These are phyloP conservation scores for Waitea zeae DNA, from an alignment of 1,284 basidiomycete species.

Conservation along the genomic window DNA sequence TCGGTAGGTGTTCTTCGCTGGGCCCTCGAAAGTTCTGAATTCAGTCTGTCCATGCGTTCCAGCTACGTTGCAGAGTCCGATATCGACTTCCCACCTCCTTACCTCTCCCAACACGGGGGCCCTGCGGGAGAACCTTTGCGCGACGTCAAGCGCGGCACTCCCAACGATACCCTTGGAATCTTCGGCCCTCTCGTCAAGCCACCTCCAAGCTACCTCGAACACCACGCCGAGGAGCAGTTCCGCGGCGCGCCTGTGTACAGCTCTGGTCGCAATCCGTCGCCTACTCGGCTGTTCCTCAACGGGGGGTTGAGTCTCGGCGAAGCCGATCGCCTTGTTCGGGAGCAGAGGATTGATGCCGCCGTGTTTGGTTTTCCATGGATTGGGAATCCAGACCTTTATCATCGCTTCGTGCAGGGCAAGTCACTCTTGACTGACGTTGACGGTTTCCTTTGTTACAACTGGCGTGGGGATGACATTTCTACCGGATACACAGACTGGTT, in stretches of 20 bases:
- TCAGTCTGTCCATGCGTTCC: too few species aligned
- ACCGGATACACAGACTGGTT: not conserved
- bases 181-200: not conserved
- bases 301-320: not conserved
- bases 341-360: not conserved
- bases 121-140: too few species aligned
- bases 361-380: not conserved
- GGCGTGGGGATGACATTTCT: not conserved
- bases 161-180: not conserved
- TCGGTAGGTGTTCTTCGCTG: too few species aligned
- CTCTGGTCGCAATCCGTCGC: too few species aligned
- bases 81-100: too few species aligned
- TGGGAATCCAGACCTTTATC: not conserved
- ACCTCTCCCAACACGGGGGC: too few species aligned
- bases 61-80: too few species aligned
- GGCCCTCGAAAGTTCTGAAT: too few species aligned
- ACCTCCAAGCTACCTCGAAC: too few species aligned
- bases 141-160: too few species aligned
- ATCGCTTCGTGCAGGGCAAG: not conserved
- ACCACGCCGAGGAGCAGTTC: not conserved
- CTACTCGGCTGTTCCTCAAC: not conserved
- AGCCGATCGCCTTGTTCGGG: not conserved
- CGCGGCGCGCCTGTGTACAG: not conserved
- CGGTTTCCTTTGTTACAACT: not conserved
- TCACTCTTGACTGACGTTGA: not conserved